Percentiles rank a stretch among this genome's conserved stretches.
These are phyloP conservation scores for Mortierella claussenii DNA, from an alignment of 192 early-diverging fungal species.

Conservation along the genomic window DNA sequence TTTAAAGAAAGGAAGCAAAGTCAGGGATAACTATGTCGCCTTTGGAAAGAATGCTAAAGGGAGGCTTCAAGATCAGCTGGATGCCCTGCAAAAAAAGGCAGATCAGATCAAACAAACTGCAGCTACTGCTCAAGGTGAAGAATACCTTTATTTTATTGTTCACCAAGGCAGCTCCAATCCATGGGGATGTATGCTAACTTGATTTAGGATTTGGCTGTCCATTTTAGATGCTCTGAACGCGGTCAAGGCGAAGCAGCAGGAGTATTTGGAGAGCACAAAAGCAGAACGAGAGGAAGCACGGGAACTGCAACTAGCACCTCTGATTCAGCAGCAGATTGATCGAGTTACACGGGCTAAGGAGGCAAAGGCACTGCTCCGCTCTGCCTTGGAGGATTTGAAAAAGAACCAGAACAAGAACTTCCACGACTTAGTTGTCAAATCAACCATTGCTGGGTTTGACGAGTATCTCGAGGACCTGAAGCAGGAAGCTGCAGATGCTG, in stretches of 20 bases:
- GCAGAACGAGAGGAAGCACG: constrained; percentile 38
- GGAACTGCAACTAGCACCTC: constrained; percentile 17
- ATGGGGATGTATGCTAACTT: no score
- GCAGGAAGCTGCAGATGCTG: constrained; percentile 43
- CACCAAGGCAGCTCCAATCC: neutral
- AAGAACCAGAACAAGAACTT: constrained; percentile 76
- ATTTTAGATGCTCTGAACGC: constrained; percentile 12
- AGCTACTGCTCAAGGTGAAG: constrained; percentile 32
- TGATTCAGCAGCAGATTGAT: constrained; percentile 27
- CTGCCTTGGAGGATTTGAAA: constrained; percentile 63
- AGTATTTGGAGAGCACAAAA: constrained; percentile 22
- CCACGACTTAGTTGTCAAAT: constrained; percentile 75
- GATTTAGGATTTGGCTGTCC: no score
- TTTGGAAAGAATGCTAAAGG: constrained; percentile 33
- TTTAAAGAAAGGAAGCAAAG: constrained; percentile 29
- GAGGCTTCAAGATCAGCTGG: constrained; percentile 12
- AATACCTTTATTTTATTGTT: neutral
- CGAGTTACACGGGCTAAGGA: constrained; percentile 31
- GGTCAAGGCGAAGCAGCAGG: constrained; percentile 14
- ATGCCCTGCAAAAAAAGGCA: constrained; percentile 10
- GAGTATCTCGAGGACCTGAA: constrained; percentile 66
- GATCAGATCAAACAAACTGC: constrained; percentile 13
- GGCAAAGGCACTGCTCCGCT: constrained; percentile 41
- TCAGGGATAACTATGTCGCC: constrained; percentile 40
- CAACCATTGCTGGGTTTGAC: constrained; percentile 70